Evolutionary conservation across 352 stramenopile genomes (phyloP).

Genomic region (Phytophthora podocarpi): DNA sequence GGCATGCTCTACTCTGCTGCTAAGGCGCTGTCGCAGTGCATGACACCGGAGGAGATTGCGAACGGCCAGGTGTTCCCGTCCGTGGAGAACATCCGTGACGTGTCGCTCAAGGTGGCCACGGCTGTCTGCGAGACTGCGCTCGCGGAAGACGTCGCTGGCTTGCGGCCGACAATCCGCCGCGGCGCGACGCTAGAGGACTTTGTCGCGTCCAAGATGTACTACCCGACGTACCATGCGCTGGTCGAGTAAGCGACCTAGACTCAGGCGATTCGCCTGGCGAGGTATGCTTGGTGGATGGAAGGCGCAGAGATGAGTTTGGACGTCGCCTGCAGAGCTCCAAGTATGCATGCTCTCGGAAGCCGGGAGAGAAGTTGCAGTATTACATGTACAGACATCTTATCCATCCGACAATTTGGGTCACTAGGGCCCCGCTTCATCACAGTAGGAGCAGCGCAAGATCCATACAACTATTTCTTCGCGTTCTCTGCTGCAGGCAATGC

Average conservation of each 20-base stretch:
- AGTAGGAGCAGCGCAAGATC: constrained; percentile 17
- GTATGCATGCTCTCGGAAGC: constrained; percentile 20
- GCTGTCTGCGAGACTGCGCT: constrained; percentile 92
- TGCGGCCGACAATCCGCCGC: constrained; percentile 70
- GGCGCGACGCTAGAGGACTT: constrained; percentile 86
- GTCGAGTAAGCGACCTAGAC: constrained; percentile 67
- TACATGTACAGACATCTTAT: constrained; percentile 26
- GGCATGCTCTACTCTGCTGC: constrained; percentile 96
- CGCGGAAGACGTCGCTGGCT: constrained; percentile 87
- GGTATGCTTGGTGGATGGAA: constrained; percentile 11
- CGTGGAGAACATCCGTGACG: constrained; percentile 92
- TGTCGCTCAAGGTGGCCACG: constrained; percentile 93
- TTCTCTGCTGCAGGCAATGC: constrained; percentile 22
- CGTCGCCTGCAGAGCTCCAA: constrained; percentile 1
- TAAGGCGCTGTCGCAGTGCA: constrained; percentile 93
- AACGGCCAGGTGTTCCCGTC: constrained; percentile 94
- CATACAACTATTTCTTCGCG: constrained; percentile 17
- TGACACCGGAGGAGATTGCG: constrained; percentile 92
- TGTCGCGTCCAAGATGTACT: constrained; percentile 95
- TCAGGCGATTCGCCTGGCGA: not conserved
- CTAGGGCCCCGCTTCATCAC: constrained; percentile 14
- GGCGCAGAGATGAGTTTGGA: constrained; percentile 20
- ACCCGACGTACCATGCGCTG: constrained; percentile 93
- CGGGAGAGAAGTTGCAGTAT: constrained; percentile 22
- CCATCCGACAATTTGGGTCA: constrained; percentile 9